These are phyloP conservation scores for Carex myosuroides DNA, from an alignment of 176 grass and related monocot genomes.

Conservation along the genomic window DNA sequence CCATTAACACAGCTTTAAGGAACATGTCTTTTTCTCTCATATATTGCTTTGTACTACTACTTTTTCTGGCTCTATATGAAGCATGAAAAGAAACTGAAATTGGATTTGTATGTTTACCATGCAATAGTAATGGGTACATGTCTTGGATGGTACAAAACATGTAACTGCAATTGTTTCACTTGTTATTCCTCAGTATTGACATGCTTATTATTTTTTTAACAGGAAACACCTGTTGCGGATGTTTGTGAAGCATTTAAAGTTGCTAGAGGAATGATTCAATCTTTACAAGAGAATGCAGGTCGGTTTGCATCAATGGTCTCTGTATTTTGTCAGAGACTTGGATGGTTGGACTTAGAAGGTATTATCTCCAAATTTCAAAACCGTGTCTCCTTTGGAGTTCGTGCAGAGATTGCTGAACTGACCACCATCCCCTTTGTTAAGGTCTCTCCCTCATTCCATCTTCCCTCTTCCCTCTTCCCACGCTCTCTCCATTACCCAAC, in stretches of 20 bases:
- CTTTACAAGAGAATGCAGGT: slow-evolving; percentile 94
- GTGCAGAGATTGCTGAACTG: slow-evolving; percentile 84
- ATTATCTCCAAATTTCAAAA: slow-evolving; percentile 96
- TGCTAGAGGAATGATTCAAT: slow-evolving; percentile 87
- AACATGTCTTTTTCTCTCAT: neutral
- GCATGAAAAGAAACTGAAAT: neutral
- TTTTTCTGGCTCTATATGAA: neutral
- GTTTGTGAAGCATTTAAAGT: slow-evolving; percentile 95
- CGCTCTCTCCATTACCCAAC: neutral
- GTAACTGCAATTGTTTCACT: neutral
- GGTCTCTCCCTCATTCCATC: slow-evolving; percentile 23
- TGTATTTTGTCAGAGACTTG: slow-evolving; percentile 89
- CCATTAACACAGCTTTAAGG: neutral
- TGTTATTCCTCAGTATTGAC: neutral
- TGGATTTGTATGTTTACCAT: neutral
- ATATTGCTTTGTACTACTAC: neutral
- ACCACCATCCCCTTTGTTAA: slow-evolving; percentile 87
- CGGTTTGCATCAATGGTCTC: slow-evolving; percentile 98
- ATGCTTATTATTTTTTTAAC: slow-evolving; percentile 22
- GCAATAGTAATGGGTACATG: neutral
- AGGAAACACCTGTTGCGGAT: slow-evolving; percentile 84
- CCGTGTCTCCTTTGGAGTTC: slow-evolving; percentile 93
- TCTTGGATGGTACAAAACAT: neutral
- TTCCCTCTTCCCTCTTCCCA: neutral
- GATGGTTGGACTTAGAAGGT: slow-evolving; percentile 90